A percentile compares a stretch with the other conserved stretches of the same genome.
phyloP scores from a whole-genome alignment of 345 rosid species.

The Eucalyptus tenuipes region DNA sequence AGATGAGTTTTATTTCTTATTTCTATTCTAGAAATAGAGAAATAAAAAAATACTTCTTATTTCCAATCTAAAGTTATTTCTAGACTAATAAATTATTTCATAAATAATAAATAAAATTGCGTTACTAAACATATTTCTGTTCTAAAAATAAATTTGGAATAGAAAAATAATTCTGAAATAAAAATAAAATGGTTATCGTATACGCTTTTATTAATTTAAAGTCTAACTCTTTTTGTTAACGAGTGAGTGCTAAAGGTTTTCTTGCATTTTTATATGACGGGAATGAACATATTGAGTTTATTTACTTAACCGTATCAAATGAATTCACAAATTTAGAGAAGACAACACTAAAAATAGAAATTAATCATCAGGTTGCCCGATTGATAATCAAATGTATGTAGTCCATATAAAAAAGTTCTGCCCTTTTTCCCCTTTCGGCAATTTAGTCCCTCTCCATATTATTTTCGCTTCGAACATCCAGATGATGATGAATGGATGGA shows the following conservation, averaged over 20 bases:
- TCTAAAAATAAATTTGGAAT: no score
- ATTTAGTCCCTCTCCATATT: no score
- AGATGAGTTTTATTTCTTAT: no score
- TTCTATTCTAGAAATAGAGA: no score
- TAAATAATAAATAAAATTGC: no score
- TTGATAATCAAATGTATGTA: not conserved
- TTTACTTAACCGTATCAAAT: not conserved
- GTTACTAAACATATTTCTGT: fast-evolving
- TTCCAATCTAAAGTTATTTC: no score
- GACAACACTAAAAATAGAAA: not conserved
- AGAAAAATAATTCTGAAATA: no score
- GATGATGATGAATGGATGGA: not conserved
- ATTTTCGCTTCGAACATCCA: not conserved
- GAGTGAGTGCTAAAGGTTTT: not conserved
- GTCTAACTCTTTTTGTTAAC: not conserved
- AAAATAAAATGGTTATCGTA: no score
- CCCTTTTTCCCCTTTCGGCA: no score
- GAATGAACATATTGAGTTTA: not conserved
- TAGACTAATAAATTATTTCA: no score
- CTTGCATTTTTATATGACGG: not conserved
- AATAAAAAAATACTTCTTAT: no score
- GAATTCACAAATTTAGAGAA: not conserved
- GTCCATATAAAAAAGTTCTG: not conserved
- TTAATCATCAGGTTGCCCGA: no score
- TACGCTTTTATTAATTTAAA: fast-evolving